Conservation (phyloP, 306 rosid species). For the Crotalaria pallida region DNA sequence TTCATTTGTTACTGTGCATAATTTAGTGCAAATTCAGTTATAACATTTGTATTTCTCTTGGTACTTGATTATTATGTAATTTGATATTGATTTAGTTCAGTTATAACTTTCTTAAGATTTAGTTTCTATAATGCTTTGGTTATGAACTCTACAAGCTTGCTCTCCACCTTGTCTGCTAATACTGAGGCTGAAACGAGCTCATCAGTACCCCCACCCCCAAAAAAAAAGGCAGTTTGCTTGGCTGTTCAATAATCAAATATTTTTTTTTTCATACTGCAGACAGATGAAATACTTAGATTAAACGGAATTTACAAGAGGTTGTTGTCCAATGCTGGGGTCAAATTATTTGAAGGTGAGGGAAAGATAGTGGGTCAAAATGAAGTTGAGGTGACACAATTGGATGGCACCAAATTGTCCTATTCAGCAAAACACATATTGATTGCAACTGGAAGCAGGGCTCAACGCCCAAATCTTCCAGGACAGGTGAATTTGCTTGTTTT, state of each 20-base stretch:
- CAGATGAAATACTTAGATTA: slow-evolving; percentile 80
- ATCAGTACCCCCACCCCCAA: not conserved
- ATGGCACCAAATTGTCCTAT: slow-evolving; percentile 88
- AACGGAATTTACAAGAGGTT: slow-evolving; percentile 93
- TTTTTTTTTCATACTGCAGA: slow-evolving; percentile 50
- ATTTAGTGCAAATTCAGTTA: too few species aligned
- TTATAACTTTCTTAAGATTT: too few species aligned
- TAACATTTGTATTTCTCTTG: too few species aligned
- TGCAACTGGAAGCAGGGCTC: slow-evolving; percentile 95
- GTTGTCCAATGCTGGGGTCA: slow-evolving; percentile 78
- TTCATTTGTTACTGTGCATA: too few species aligned
- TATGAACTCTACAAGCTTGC: too few species aligned
- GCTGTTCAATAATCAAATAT: not conserved
- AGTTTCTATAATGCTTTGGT: too few species aligned
- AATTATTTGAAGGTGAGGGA: slow-evolving; percentile 91
- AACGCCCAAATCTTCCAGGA: slow-evolving; percentile 72
- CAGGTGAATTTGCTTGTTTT: slow-evolving; percentile 47
- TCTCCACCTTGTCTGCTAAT: too few species aligned
- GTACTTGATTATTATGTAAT: too few species aligned
- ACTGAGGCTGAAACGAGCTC: too few species aligned
- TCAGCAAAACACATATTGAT: slow-evolving; percentile 87
- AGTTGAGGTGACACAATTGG: slow-evolving; percentile 93
- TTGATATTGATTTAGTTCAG: too few species aligned
- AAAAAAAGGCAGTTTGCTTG: not conserved
- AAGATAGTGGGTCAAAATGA: slow-evolving; percentile 82